Conservation (phyloP, 2,329 filamentous ascomycete genomes). For the Xylariaceae sp. region DNA sequence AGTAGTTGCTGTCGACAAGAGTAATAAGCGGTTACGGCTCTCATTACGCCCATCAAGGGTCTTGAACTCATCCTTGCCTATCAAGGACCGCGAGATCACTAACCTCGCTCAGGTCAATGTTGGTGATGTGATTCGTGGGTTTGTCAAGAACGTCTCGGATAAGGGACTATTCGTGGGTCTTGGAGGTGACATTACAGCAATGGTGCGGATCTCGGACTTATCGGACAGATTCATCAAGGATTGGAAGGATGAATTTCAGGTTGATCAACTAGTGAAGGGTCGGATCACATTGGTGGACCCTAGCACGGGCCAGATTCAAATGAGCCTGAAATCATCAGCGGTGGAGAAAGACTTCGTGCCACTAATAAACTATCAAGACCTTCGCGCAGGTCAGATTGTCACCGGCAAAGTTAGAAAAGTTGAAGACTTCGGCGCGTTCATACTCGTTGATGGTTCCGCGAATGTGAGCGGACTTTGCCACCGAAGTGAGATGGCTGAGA, state of each 20-base stretch:
- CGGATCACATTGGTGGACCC: slow-evolving; percentile 77
- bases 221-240: slow-evolving; percentile 93
- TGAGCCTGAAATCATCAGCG: slow-evolving; percentile 86
- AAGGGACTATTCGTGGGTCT: slow-evolving; percentile 88
- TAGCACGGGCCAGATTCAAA: slow-evolving; percentile 73
- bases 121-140: slow-evolving; percentile 85
- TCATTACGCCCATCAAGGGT: slow-evolving; percentile 88
- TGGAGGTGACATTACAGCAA: slow-evolving; percentile 79
- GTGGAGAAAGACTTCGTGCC: slow-evolving; percentile 80
- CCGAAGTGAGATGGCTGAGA: slow-evolving; percentile 88
- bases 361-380: slow-evolving; percentile 74
- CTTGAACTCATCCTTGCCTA: slow-evolving; percentile 79
- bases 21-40: slow-evolving; percentile 83
- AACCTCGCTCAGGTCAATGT: slow-evolving; percentile 72
- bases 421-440: slow-evolving; percentile 93
- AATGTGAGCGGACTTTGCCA: slow-evolving; percentile 95
- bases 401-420: slow-evolving; percentile 93
- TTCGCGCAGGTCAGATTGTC: slow-evolving; percentile 79
- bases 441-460: slow-evolving; percentile 83
- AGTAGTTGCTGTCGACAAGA: slow-evolving; percentile 76
- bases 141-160: slow-evolving; percentile 87
- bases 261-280: slow-evolving; percentile 89
- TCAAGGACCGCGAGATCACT: slow-evolving; percentile 81
- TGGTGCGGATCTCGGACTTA: slow-evolving; percentile 85
- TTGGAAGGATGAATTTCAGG: slow-evolving; percentile 88